phyloP scores from a whole-genome alignment of 306 rosid species.

The Canavalia ensiformis region DNA sequence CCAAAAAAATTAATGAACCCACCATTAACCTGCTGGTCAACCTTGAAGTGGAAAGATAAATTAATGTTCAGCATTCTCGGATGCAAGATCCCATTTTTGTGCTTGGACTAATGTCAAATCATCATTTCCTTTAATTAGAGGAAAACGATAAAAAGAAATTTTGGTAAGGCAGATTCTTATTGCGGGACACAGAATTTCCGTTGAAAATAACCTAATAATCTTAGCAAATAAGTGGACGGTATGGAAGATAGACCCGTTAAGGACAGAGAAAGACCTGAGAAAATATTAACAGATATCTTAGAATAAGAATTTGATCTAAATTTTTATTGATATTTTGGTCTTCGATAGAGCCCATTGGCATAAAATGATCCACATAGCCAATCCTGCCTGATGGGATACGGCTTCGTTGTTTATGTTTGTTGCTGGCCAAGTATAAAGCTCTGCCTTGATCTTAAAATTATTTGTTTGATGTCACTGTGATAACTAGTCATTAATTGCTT shows the following conservation, averaged over 20 bases:
- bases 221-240: not conserved
- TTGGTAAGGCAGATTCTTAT: not conserved
- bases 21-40: not conserved
- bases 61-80: not conserved
- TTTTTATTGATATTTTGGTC: not conserved
- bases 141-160: not conserved
- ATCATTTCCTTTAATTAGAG: not conserved
- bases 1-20: not conserved
- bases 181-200: not conserved
- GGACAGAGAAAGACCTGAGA: not conserved
- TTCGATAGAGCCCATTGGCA: not conserved
- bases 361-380: not conserved
- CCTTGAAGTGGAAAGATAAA: not conserved
- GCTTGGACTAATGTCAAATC: conserved; percentile 14
- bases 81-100: not conserved
- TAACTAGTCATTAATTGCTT: not conserved
- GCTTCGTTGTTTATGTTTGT: not conserved
- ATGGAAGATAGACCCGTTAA: not conserved
- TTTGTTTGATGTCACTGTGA: not conserved
- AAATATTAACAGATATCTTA: not conserved
- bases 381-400: not conserved
- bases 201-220: not conserved
- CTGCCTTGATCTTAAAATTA: not conserved
- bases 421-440: not conserved
- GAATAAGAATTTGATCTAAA: not conserved